These are phyloP conservation scores for Sporothrix brasiliensis DNA, from an alignment of 2,329 filamentous ascomycete species.

Conservation along the genomic window DNA sequence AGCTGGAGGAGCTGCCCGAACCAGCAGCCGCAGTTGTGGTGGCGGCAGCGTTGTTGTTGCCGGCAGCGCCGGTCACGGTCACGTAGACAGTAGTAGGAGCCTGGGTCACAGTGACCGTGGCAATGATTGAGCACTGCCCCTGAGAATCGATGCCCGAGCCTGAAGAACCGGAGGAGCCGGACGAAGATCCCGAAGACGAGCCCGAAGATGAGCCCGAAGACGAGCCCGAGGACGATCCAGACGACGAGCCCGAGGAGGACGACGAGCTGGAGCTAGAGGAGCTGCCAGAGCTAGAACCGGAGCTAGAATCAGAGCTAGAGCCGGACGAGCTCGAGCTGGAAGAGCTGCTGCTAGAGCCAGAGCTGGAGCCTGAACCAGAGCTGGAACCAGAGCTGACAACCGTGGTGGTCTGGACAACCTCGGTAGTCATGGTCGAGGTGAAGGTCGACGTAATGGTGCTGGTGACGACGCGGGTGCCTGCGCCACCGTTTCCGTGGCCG, in stretches of 20 bases:
- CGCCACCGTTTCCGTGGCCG: slow-evolving; percentile 26
- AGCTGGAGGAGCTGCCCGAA: slow-evolving; percentile 1
- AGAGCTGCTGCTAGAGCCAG: slow-evolving; percentile 27
- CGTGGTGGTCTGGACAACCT: slow-evolving; percentile 25
- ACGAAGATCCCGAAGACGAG: not conserved
- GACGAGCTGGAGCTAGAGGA: slow-evolving; percentile 7
- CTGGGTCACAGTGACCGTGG: slow-evolving; percentile 32
- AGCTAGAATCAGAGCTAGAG: slow-evolving; percentile 21
- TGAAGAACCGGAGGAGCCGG: slow-evolving; percentile 23
- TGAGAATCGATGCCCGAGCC: slow-evolving; percentile 8
- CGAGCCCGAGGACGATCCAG: too few species aligned
- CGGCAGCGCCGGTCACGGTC: slow-evolving; percentile 17
- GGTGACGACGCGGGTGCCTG: slow-evolving; percentile 37
- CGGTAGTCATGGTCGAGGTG: slow-evolving; percentile 38
- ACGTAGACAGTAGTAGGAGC: slow-evolving; percentile 31
- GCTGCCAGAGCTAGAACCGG: not conserved
- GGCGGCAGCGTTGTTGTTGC: slow-evolving; percentile 9
- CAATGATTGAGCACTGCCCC: slow-evolving; percentile 20
- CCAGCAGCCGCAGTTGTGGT: slow-evolving; percentile 12
- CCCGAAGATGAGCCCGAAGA: slow-evolving; percentile 11
- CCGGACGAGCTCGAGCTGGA: slow-evolving; percentile 23
- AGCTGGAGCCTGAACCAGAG: slow-evolving; percentile 8
- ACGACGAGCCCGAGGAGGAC: slow-evolving; percentile 22
- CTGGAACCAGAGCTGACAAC: slow-evolving; percentile 28
- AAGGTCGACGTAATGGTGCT: slow-evolving; percentile 38